These are phyloP conservation scores for Bipolaris victoriae DNA, from an alignment of 2,329 filamentous ascomycete genomes.

Conservation along the genomic window DNA sequence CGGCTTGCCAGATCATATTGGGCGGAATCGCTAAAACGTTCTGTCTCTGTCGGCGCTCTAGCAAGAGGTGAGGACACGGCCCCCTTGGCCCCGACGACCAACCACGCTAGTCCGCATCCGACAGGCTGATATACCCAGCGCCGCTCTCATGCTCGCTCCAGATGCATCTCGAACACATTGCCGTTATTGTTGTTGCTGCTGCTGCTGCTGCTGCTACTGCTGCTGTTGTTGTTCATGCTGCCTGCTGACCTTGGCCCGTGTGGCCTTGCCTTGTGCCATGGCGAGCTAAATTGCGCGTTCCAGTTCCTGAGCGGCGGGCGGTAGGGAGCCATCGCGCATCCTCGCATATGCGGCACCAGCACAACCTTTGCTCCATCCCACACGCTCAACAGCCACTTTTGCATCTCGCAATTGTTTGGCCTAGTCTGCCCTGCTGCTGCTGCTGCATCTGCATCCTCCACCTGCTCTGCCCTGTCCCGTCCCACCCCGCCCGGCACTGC, in stretches of 20 bases:
- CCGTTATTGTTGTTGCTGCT: not conserved
- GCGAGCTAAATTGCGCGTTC: constrained; percentile 19
- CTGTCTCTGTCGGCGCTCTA: constrained; percentile 15
- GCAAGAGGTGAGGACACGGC: constrained; percentile 16
- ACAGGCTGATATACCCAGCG: not conserved
- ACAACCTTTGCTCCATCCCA: constrained; percentile 11
- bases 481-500: not conserved
- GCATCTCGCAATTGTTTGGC: not conserved
- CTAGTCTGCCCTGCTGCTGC: not conserved
- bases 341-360: constrained; percentile 9
- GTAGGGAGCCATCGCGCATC: constrained; percentile 17
- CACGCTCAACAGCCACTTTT: not conserved
- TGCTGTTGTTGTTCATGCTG: not conserved
- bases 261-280: constrained; percentile 10
- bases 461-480: not conserved
- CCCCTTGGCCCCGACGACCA: constrained; percentile 4
- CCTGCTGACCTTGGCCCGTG: constrained; percentile 7
- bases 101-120: constrained; percentile 4
- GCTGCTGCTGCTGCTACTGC: not conserved
- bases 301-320: constrained; percentile 17
- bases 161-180: not conserved
- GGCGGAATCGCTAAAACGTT: constrained; percentile 20
- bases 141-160: not conserved
- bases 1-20: constrained; percentile 19
- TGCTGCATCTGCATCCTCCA: not conserved